Base-by-base conservation (phyloP, 2,329 filamentous ascomycete genomes). In the Orbilia oligospora region DNA sequence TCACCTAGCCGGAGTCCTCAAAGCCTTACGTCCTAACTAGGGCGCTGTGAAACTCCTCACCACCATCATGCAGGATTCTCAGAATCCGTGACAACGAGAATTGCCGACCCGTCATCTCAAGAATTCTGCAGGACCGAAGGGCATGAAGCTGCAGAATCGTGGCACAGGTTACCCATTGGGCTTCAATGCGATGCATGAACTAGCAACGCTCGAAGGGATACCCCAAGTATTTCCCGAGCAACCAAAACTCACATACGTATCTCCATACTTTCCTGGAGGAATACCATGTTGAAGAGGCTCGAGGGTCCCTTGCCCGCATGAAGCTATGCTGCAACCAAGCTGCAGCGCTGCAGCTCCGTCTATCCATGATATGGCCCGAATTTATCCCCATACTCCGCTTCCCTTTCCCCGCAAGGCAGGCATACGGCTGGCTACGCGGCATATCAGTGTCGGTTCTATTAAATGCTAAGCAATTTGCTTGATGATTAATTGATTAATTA, bases 301-400 rank as follows among this genome's bases (percentile, higher is more conserved):
- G 61, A 66, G 70, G 56, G 51, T 73, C 38, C 70, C 70, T 51
- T 61, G 70, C 27, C 36, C 56, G 41, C 70, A 67, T 72, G 53
- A 41, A 55, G 18, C 20, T 61, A 33, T 24, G 27, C 24, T 27
- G 20, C n/a, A 41, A 67, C 70, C 63, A 73, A 67, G 41, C 38
- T 61, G 18, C 36, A 44, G 33, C 51, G 51, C 51, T 55, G 51
- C 51, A 33, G 10, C 36, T 61, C 56, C 56, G 16, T 61, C 36
- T 44, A 61, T 44, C 56, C 56, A 61, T 61, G n/a, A 61, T 61
- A 61, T 44, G 56, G 14, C 56, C 56, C 56, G 56, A 36, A 61
- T 61, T 61, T 61, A 61, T 61, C 56, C 51, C 36, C 55, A 58
- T 58, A 36, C 55, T 46, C 20, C 51, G 22, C 44, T 64, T 41